These are phyloP conservation scores for Claviceps sp. DNA, from an alignment of 2,329 filamentous ascomycete species.

Conservation along the genomic window DNA sequence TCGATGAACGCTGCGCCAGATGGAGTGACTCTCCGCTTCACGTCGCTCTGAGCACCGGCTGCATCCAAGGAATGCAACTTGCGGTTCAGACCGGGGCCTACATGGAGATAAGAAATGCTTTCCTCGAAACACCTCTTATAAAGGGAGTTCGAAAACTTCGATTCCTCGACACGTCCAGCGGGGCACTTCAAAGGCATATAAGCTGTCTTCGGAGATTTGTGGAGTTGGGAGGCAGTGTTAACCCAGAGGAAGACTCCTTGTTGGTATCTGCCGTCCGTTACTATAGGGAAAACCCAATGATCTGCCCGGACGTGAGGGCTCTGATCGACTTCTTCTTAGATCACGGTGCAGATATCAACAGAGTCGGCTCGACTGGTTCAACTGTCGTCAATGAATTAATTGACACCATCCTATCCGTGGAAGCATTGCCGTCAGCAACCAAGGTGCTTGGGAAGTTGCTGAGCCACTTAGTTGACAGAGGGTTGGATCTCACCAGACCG, in stretches of 20 bases:
- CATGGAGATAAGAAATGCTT: background rate
- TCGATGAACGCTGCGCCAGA: background rate
- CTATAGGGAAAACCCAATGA: background rate
- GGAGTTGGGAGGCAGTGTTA: background rate
- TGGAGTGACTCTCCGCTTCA: background rate
- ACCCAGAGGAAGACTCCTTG: background rate
- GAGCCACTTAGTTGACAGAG: background rate
- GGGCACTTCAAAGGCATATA: background rate
- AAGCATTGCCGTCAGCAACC: background rate
- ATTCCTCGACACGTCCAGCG: background rate
- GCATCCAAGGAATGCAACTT: background rate
- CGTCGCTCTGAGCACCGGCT: background rate
- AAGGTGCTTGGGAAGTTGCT: background rate
- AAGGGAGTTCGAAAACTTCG: background rate
- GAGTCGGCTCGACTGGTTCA: background rate
- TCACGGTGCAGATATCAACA: slow-evolving; percentile 1
- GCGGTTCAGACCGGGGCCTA: background rate
- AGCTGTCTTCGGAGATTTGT: background rate
- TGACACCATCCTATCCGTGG: background rate
- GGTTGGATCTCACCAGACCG: background rate
- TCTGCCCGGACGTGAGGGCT: background rate
- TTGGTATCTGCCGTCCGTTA: background rate
- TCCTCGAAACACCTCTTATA: background rate
- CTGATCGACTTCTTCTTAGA: background rate
- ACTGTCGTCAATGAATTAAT: background rate